Conservation (phyloP, 208 protist genomes). For the Leishmania martiniquensis region DNA sequence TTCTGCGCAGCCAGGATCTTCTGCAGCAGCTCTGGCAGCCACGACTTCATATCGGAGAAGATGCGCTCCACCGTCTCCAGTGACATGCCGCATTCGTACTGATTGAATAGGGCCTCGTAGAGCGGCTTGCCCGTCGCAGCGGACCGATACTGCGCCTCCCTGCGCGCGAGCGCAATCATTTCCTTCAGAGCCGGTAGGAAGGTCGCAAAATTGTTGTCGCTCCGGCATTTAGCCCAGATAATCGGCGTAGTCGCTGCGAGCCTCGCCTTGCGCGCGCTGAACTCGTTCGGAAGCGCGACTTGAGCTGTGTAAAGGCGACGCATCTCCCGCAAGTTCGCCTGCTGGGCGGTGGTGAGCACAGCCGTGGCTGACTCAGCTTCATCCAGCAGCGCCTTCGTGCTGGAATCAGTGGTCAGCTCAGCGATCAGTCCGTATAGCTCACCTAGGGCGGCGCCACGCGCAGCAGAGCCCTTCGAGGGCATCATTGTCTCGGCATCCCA, state of each 20-base stretch:
- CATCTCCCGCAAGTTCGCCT: constrained; percentile 81
- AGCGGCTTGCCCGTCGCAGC: constrained; percentile 36
- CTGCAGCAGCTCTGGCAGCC: constrained; percentile 73
- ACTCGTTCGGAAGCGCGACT: constrained; percentile 48
- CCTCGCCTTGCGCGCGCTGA: constrained; percentile 46
- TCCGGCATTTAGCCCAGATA: constrained; percentile 63
- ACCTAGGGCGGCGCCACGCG: constrained; percentile 59
- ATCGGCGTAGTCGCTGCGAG: constrained; percentile 37
- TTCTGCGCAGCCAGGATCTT: constrained; percentile 59
- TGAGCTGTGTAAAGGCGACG: constrained; percentile 25
- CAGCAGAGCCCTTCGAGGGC: constrained; percentile 65
- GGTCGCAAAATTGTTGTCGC: constrained; percentile 60
- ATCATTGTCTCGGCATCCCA: constrained; percentile 84
- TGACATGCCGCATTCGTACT: constrained; percentile 83
- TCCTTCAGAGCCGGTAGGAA: constrained; percentile 77
- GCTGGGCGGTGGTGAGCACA: constrained; percentile 46
- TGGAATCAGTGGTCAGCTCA: constrained; percentile 39
- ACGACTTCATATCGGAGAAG: constrained; percentile 74
- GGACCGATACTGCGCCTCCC: constrained; percentile 59
- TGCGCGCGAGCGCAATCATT: constrained; percentile 63
- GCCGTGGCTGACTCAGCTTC: constrained; percentile 30
- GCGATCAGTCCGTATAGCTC: constrained; percentile 40
- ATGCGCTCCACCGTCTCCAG: constrained; percentile 57
- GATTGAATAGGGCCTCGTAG: constrained; percentile 79
- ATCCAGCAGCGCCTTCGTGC: constrained; percentile 36